Evolutionary conservation across 257 asterid species (phyloP), one percentile per base, ranked within the genome.

Genomic region (Anisodus tanguticus): DNA sequence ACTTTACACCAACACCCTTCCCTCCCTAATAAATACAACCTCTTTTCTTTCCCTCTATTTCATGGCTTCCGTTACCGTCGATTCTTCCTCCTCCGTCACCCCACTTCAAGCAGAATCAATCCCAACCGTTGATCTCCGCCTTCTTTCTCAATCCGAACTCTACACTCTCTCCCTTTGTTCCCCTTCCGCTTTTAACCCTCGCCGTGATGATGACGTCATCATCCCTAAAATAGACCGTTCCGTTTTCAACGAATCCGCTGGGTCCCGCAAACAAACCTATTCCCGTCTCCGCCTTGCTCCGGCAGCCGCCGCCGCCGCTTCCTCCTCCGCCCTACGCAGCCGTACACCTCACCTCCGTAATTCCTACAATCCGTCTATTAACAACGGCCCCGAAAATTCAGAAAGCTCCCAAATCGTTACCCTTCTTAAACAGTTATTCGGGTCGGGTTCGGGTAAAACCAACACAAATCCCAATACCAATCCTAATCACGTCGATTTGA

Each of bases 181-280:
- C n/a, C 83, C 93, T 39, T 71, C 92, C 67, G 85, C 90, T 82
- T 85, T 86, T 86, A 89, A 92, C 84, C 90, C 93, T 81, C 81
- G 81, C 67, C 91, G 93, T 54, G 84, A 87, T 43, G 95, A 93
- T 82, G 98, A 95, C 80, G 91, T 91, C 83, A 93, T 92, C 16
- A 91, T 90, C 64, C 97, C 97, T 45, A 91, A 89, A 82, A 91
- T 95, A 19, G 97, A 95, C 85, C 97, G 97, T 53, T 87, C 96
- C 85, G 94, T 95, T 77, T 95, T 95, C 92, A 94, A 95, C 49
- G 98, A 95, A 86, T 92, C 98, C 64, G 95, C 95, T 63, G 98
- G 98, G 37, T 92, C 97, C 47, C 93, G 98, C 19, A 94, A 93
- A 72, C 98, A 95, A 77, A 95, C 97, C 12, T 95, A 93, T 83